Base-by-base conservation (phyloP, 345 rosid genomes). In the Citrus unshiu region DNA sequence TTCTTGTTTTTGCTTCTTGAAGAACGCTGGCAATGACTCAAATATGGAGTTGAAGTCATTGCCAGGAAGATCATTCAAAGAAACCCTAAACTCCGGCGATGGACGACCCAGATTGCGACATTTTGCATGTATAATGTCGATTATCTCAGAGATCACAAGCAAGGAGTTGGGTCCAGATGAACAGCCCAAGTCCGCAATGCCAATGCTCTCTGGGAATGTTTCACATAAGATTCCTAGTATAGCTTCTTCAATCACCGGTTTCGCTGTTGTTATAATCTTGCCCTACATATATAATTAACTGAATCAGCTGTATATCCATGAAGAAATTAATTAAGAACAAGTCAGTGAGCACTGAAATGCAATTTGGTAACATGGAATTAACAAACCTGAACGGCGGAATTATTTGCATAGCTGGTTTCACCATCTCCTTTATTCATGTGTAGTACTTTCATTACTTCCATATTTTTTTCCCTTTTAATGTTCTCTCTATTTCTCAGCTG, bases 391-490 rank as follows among this genome's bases (percentile, higher is more conserved):
- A 83, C 51, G 14, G 68, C 68, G 24, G 91, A 89, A 77, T 93
- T 94, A 63, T 85, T 88, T 19, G 98, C 95, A 71, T 93, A 93
- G 81, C 96, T 94, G 13, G 89, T 86, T 70, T 93, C 94, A 24
- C 93, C 97, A 76, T 86, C 75, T 39, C 98, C 98, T 82, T 82
- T 79, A 87, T 94, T 93, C 96, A 93, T 93, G 84, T 88, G 95
- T 73, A 88, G 88, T 9, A 83, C 79, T 80, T 80, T 81, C 82
- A 72, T 40, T 21, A 81, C 85, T 73, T 86, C 92, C 91, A 85
- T 87, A 13, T 66, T 40, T 40, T 43, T 24, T 32, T 0, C 19
- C 22, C 34, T 24, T 24, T 0, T 4, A 34, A 7, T 21, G 13
- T 70, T 13, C 6, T 6, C 61, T 72, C 64, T n/a, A 18, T 59